These are phyloP conservation scores for Boletus tomentosulus DNA, from an alignment of 768 basidiomycete species.

Conservation along the genomic window DNA sequence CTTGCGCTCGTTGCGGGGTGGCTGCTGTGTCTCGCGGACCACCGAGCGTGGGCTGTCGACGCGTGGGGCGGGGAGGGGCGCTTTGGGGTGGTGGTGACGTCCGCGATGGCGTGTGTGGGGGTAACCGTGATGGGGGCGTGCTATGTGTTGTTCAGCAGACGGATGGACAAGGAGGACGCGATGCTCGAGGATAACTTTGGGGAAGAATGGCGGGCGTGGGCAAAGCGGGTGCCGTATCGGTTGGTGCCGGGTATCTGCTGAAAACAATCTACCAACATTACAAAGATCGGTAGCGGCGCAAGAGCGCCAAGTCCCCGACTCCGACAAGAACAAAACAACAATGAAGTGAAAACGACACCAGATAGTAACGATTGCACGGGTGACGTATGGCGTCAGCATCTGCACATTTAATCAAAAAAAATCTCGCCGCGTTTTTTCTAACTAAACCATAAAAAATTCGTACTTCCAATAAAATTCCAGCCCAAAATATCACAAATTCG, in stretches of 20 bases:
- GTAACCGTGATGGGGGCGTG: neutral
- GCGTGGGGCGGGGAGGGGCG: neutral
- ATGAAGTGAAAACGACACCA: no score
- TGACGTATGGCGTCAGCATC: no score
- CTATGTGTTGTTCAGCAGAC: neutral
- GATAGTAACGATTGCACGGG: no score
- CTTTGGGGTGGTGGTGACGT: neutral
- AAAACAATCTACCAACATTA: neutral
- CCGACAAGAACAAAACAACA: no score
- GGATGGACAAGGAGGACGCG: conserved; percentile 27
- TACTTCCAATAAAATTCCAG: no score
- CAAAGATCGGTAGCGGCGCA: no score
- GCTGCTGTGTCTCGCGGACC: conserved; percentile 5
- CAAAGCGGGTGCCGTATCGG: conserved; percentile 17
- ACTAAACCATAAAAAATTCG: no score
- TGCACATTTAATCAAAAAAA: no score
- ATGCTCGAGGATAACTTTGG: conserved; percentile 29
- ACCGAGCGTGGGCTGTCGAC: neutral
- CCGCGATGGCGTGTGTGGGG: neutral
- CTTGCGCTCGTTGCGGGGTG: neutral
- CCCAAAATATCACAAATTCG: no score
- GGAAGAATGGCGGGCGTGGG: conserved; percentile 24
- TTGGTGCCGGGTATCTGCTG: conserved; percentile 23
- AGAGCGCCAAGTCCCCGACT: no score
- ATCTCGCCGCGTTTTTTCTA: no score